These are phyloP conservation scores for Boletus reticulatus DNA, from an alignment of 768 basidiomycete genomes.

Conservation along the genomic window DNA sequence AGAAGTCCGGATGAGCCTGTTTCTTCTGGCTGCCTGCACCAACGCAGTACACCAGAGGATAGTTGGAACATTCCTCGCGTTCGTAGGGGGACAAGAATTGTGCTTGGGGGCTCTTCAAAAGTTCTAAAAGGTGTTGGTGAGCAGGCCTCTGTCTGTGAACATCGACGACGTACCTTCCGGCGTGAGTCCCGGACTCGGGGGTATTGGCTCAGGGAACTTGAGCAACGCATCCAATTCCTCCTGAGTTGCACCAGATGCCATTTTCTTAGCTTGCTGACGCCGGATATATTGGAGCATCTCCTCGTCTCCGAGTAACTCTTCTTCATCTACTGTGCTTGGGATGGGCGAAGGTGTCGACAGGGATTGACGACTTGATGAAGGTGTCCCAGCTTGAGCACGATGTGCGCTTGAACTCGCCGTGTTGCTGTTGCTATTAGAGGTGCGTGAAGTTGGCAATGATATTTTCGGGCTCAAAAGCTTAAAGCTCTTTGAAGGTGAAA, in stretches of 20 bases:
- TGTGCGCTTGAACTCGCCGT: slow-evolving; percentile 43
- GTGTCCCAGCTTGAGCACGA: slow-evolving; percentile 54
- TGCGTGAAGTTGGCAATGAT: slow-evolving; percentile 55
- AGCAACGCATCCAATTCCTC: slow-evolving; percentile 86
- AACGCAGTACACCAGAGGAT: slow-evolving; percentile 76
- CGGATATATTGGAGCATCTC: slow-evolving; percentile 96
- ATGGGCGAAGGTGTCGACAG: slow-evolving; percentile 84
- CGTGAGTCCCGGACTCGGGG: slow-evolving; percentile 61
- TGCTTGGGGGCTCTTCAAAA: slow-evolving; percentile 63
- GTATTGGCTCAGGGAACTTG: slow-evolving; percentile 88
- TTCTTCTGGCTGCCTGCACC: slow-evolving; percentile 85
- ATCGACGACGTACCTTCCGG: slow-evolving; percentile 60
- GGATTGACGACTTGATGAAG: slow-evolving; percentile 71
- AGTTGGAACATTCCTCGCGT: slow-evolving; percentile 88
- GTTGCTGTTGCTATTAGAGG: slow-evolving; percentile 41
- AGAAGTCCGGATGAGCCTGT: slow-evolving; percentile 64
- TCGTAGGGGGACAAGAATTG: slow-evolving; percentile 85
- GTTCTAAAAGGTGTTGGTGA: slow-evolving; percentile 39
- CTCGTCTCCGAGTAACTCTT: slow-evolving; percentile 87
- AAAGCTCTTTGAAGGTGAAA: slow-evolving; percentile 82
- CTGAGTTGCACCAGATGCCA: slow-evolving; percentile 79
- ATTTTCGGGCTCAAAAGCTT: slow-evolving; percentile 82
- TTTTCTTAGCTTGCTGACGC: slow-evolving; percentile 84
- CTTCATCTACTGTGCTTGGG: slow-evolving; percentile 76
- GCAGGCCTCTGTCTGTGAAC: neutral